phyloP scores from a whole-genome alignment of 371 early-diverging fungal genomes.

The Saksenaea vasiformis region DNA sequence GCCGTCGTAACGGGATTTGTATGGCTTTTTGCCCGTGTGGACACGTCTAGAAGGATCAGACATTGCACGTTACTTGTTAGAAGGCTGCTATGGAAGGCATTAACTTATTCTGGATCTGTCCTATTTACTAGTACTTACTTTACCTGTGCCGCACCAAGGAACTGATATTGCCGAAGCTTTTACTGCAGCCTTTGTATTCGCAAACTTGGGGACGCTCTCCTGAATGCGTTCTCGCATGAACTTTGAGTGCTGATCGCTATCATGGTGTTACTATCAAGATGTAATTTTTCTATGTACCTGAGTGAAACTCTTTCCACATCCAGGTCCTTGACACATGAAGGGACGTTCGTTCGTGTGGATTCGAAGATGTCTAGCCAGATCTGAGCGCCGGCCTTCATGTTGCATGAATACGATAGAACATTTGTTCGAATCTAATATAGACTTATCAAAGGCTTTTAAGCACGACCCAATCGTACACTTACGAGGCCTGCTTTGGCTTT shows the following conservation, averaged over 20 bases:
- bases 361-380: slow-evolving; percentile 76
- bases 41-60: slow-evolving; percentile 34
- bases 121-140: background rate
- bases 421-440: background rate
- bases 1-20: slow-evolving; percentile 53
- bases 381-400: slow-evolving; percentile 56
- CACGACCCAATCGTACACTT: slow-evolving; percentile 7
- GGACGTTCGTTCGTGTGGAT: slow-evolving; percentile 81
- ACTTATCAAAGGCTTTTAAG: slow-evolving; percentile 19
- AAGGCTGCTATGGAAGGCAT: background rate
- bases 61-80: background rate
- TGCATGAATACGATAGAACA: background rate
- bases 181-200: too few species aligned
- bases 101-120: background rate
- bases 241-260: too few species aligned
- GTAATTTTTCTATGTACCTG: too few species aligned
- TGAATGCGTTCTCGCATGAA: too few species aligned
- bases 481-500: slow-evolving; percentile 21
- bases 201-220: too few species aligned
- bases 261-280: too few species aligned
- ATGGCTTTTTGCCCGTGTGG: slow-evolving; percentile 69
- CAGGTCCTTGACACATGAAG: slow-evolving; percentile 62
- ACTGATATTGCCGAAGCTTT: too few species aligned
- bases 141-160: slow-evolving; percentile 50
- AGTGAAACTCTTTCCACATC: slow-evolving; percentile 78